Conservation (phyloP, 2,329 filamentous ascomycete species). For the Sclerotinia nivalis region DNA sequence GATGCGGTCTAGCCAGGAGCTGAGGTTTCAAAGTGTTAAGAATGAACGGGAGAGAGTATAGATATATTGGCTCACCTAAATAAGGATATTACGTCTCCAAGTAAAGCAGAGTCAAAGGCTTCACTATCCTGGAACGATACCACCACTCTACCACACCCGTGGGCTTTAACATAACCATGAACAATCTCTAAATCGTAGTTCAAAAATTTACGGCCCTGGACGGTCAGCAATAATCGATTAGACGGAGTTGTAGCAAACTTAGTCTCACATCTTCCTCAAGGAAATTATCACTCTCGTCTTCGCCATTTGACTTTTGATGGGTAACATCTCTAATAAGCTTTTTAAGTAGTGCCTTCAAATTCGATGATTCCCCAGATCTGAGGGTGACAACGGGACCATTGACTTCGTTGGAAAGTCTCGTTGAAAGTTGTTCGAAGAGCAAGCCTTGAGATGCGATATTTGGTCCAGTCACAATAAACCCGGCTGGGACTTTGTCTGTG, state of each 20-base stretch:
- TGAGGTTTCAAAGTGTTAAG: conserved; percentile 31
- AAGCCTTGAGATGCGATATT: conserved; percentile 75
- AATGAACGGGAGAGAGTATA: neutral
- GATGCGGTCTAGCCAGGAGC: conserved; percentile 72
- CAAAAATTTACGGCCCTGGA: conserved; percentile 63
- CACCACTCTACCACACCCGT: conserved; percentile 60
- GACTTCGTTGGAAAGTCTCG: conserved; percentile 51
- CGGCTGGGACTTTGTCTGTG: conserved; percentile 53
- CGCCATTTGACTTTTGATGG: conserved; percentile 47
- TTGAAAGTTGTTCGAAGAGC: conserved; percentile 70
- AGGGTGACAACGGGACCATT: conserved; percentile 63
- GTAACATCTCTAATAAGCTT: conserved; percentile 70
- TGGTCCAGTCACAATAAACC: conserved; percentile 74
- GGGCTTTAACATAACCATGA: conserved; percentile 57
- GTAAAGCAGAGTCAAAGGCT: conserved; percentile 71
- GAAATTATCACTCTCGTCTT: conserved; percentile 54
- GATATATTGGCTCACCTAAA: conserved; percentile 55
- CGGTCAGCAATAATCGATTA: conserved; percentile 22
- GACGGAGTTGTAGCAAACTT: neutral
- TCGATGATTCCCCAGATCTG: conserved; percentile 69
- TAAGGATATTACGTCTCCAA: conserved; percentile 69
- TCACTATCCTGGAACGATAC: conserved; percentile 80
- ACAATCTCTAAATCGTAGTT: conserved; percentile 79
- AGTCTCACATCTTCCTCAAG: conserved; percentile 51
- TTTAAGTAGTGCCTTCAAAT: conserved; percentile 72